Evolutionary conservation across 2,329 filamentous ascomycete genomes (phyloP), one percentile per base, ranked within the genome.

Genomic region (Apiospora hydei): DNA sequence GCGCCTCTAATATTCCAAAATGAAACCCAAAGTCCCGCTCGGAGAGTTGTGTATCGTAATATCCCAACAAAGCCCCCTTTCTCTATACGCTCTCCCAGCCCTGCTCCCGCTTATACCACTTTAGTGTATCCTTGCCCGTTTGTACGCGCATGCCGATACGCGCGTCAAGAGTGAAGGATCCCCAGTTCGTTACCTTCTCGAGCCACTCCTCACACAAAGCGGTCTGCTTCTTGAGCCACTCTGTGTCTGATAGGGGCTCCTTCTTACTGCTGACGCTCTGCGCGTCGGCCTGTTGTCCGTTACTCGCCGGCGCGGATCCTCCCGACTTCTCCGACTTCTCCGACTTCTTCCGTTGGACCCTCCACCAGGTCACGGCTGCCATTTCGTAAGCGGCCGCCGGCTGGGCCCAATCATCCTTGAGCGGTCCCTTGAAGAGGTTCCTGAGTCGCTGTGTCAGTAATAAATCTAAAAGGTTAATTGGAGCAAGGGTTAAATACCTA

Each of bases 341-440:
- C 26, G 51, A 64, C 43, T 82, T 79, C 76, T 84, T 87, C 70
- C 85, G 87, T 77, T 96, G 92, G 72, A 88, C 87, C 7, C 57
- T 64, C 57, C 30, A 38, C 95, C 96, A 99, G 1, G 92, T 85
- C 71, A 94, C 90, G 10, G 93, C 94, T 0, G 91, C 95, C 85
- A 96, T 90, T 82, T 99, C 96, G 81, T 98, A 98, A 75, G 94
- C 87, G 1, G 93, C 94, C 0, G 91, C 90, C 0, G 96, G 94
- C 8, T 88, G 85, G 13, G 90, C 86, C 84, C 93, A 95, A 77
- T 93, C 91, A 72, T 95, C 93, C 72, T 87, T 90, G 1, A 88
- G 85, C 0, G 84, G 77, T 2, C 91, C 91, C 74, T 88, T 91
- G 80, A 91, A 90, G 16, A 82, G 77, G 1, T 81, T 75, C 67